Percentiles rank a stretch among this genome's conserved stretches.
These are phyloP conservation scores for Ganoderma sp. DNA, from an alignment of 1,284 basidiomycete genomes.

Conservation along the genomic window DNA sequence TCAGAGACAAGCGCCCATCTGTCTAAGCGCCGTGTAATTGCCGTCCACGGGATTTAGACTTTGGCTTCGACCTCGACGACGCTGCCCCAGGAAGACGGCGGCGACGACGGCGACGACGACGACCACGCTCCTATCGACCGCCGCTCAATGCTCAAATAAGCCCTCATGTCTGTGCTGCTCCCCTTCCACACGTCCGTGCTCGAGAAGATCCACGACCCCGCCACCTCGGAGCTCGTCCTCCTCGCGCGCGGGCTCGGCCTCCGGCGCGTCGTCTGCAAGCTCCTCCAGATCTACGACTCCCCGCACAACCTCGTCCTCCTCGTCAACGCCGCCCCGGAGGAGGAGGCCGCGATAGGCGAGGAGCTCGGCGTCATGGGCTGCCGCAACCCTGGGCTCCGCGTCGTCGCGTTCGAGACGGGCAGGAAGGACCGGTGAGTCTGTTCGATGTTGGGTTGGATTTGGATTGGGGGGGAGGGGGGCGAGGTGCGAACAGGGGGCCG, in stretches of 20 bases:
- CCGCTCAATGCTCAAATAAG: background rate
- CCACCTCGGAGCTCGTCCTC: slow-evolving; percentile 82
- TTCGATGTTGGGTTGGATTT: too few relatives aligned
- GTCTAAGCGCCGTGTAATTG: too few relatives aligned
- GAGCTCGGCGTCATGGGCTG: slow-evolving; percentile 93
- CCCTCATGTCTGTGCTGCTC: slow-evolving; percentile 49
- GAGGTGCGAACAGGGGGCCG: background rate
- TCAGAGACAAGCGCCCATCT: too few relatives aligned
- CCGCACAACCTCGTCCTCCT: background rate
- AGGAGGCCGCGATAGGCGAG: slow-evolving; percentile 91
- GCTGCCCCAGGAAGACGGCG: background rate
- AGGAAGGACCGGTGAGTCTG: slow-evolving; percentile 75
- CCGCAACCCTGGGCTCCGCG: slow-evolving; percentile 82
- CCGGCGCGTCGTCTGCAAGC: background rate
- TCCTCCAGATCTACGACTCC: background rate
- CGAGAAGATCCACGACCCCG: slow-evolving; percentile 75
- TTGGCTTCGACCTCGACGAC: background rate
- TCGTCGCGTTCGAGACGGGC: slow-evolving; percentile 85
- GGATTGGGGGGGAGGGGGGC: background rate
- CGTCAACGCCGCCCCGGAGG: slow-evolving; percentile 87
- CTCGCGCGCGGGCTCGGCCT: slow-evolving; percentile 73
- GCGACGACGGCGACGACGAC: background rate
- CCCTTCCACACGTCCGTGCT: slow-evolving; percentile 63
- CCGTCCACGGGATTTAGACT: too few relatives aligned
- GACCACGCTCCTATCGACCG: background rate